Evolutionary conservation across 2,329 filamentous ascomycete genomes (phyloP), one percentile per base, ranked within the genome.

Genomic region (Trichothecium sympodiale): DNA sequence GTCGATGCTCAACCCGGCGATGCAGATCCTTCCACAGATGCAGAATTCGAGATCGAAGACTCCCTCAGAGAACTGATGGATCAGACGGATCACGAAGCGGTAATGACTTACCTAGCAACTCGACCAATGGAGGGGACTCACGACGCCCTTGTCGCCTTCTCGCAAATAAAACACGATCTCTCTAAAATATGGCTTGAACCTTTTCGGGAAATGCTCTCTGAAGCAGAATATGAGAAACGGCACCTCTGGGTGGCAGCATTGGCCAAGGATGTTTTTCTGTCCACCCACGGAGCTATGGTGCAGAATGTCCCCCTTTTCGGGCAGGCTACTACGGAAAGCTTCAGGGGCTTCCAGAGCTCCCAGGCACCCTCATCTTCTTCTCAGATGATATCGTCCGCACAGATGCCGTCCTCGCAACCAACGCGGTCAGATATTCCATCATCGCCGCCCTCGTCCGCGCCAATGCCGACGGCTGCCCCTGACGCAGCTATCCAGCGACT

Each of bases 401-500:
- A 25, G 13, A 23, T 33, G n/a, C 23, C 23, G 7, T 25, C 38
- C 5, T 37, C 38, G n/a, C 38, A 37, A 30, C 20, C 20, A 2
- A 8, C n/a, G 15, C 33, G 31, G 25, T 35, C 38, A 12, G 41
- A 38, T 12, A 36, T 38, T 9, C 38, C 36, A 7, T 35, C 49
- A 23, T 52, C 49, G 3, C 44, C 44, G 1, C 47, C 47, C 27
- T 29, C 38, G 1, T 41, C 35, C 10, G 38, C 36, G 8, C 36
- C 38, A 8, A 36, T 39, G 8, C 35, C 43, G 4, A 37, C 43
- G 4, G 37, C 25, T 2, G 23, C 41, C 5, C 35, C 35, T 4
- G 56, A 59, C 38, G 48, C 42, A 16, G 54, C 55, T 4, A 43
- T 60, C 25, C 47, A 49, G n/a, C 52, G 60, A 12, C 46, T 63